Evolutionary conservation across 441 rosid genomes (phyloP), one percentile per base, ranked within the genome.

Genomic region (Omphalea diandra): DNA sequence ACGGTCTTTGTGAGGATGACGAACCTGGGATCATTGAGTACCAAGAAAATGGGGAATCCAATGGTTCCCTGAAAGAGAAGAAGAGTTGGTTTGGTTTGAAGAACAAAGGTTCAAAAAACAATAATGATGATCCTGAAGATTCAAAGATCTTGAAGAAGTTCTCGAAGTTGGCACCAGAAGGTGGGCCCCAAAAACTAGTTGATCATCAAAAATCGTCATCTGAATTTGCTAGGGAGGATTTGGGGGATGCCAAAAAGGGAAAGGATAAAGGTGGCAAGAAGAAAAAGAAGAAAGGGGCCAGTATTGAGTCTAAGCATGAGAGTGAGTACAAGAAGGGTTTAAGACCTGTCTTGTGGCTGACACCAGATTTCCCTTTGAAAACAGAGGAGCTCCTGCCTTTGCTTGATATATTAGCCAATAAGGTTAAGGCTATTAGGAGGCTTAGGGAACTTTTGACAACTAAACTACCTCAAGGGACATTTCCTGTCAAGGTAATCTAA

Each of bases 371-470:
- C 60, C 96, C 99, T 0, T 78, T 94, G 65, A 91, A 87, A 81
- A 94, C 96, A 0, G 96, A 92, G 73, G 99, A 94, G 79, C 86
- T 94, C 49, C 86, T 94, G 75, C 99, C 99, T 14, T 75, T 94
- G 86, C 98, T 94, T 33, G 99, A 92, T 80, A 94, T 94, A 81
- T 91, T 94, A 24, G 99, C 99, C 32, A 94, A 87, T 85, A 94
- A 94, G 82, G 99, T 94, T 64, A 94, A 94, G 77, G 99, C 98
- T 4, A 90, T 94, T 64, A 86, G 94, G 89, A 90, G 99, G 79
- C 89, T 95, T 46, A 89, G 98, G 77, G 99, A 95, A 82, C 99
- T 95, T 71, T 84, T 95, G 81, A 95, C 99, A 49, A 93, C 99
- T 52, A 95, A 95, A 79, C 90, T 95, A 65, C 99, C 98, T 31